Percentiles rank a stretch among this genome's conserved stretches.
Conservation (phyloP, 2,329 filamentous ascomycete species). For the Calonectria pteridis region DNA sequence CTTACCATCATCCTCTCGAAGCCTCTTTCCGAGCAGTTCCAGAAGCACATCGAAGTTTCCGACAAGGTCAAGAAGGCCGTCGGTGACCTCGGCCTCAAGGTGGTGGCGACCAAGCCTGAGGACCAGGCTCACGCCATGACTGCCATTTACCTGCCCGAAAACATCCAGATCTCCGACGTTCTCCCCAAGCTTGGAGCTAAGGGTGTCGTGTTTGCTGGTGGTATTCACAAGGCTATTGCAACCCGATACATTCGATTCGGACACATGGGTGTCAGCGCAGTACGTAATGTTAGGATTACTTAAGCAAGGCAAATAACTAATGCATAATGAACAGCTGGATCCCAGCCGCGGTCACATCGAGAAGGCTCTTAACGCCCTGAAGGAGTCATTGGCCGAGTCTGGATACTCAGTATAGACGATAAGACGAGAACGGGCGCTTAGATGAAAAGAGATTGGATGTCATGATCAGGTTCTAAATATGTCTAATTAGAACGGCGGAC, state of each 20-base stretch:
- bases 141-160: slow-evolving; percentile 93
- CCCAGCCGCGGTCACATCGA: slow-evolving; percentile 84
- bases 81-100: slow-evolving; percentile 83
- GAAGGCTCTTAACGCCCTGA: slow-evolving; percentile 83
- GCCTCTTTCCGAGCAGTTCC: slow-evolving; percentile 86
- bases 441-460: slow-evolving; percentile 26
- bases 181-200: slow-evolving; percentile 87
- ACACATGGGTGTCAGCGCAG: slow-evolving; percentile 95
- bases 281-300: slow-evolving; percentile 55
- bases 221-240: slow-evolving; percentile 95
- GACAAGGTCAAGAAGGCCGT: slow-evolving; percentile 90
- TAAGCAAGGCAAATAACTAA: slow-evolving; percentile 34
- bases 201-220: slow-evolving; percentile 93
- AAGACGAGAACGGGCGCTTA: slow-evolving; percentile 12
- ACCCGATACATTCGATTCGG: slow-evolving; percentile 95
- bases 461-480: slow-evolving; percentile 24
- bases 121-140: slow-evolving; percentile 99
- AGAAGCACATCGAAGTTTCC: slow-evolving; percentile 81
- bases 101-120: slow-evolving; percentile 86
- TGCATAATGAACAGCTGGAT: slow-evolving; percentile 68
- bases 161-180: slow-evolving; percentile 82
- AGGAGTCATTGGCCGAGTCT: slow-evolving; percentile 79
- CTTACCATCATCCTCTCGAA: slow-evolving; percentile 87
- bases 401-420: slow-evolving; percentile 65
- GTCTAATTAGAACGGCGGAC: slow-evolving; percentile 10